Evolutionary conservation across 257 asterid species (phyloP), one percentile per base, ranked within the genome.

Genomic region (Vinca minor): DNA sequence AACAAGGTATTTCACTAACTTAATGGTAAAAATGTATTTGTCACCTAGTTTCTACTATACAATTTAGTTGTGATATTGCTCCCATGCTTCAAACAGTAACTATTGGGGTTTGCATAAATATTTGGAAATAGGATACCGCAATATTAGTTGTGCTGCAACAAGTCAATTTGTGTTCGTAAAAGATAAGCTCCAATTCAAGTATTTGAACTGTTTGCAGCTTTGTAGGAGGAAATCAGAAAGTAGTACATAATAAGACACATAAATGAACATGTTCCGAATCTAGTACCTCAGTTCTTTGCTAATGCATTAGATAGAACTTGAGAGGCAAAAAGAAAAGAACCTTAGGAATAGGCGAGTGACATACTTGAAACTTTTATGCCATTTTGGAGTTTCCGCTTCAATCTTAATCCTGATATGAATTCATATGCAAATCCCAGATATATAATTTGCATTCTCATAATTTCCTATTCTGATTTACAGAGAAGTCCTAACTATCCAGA

Each of bases 401-500:
- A 34, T 14, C 29, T 21, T 46, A n/a, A 1, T 15, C 5, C 8
- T 7, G 28, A 28, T 1, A 21, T 25, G 5, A 59, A 38, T 34
- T 12, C 34, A 17, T 26, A 23, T 48, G 11, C 15, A 28, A n/a
- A 25, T 28, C 8, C 32, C 12, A 12, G 0, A 44, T 26, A 12
- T 4, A 32, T 3, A 35, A 39, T 5, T 31, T 36, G 23, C 55
- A 3, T 47, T 14, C 66, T 42, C 41, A 26, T 21, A 36, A 46
- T 58, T 47, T 36, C 45, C 34, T 17, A 59, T 18, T 69, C 15
- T 64, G 67, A 70, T 81, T 65, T 25, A 56, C 85, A 92, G 98
- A 82, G 88, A 78, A 89, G 86, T 76, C 95, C 98, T 28, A 92
- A 87, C 68, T 87, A 86, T 77, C 98, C 98, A 29, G 98, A 89